Percentiles rank a stretch among this genome's conserved stretches.
Conservation (phyloP, 345 rosid species). For the Citropsis articulata region DNA sequence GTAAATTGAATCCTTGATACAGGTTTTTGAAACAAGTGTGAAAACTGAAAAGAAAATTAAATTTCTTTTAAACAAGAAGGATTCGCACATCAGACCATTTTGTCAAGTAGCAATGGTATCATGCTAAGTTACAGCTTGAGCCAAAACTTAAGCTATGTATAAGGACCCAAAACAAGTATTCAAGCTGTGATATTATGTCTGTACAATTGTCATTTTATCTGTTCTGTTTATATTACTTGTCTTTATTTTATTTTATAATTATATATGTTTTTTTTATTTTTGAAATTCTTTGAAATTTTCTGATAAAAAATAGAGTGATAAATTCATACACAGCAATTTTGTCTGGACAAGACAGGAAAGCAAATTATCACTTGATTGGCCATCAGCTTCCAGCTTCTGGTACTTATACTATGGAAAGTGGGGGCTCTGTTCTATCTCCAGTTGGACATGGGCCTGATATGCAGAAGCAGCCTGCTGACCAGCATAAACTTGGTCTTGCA, state of each 20-base stretch:
- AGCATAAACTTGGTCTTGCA: conserved; percentile 9
- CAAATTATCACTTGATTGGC: conserved; percentile 52
- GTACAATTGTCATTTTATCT: neutral
- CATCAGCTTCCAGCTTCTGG: conserved; percentile 29
- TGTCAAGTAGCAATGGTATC: neutral
- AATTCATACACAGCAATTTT: conserved; percentile 14
- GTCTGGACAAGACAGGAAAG: conserved; percentile 47
- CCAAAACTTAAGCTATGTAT: neutral
- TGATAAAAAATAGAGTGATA: neutral
- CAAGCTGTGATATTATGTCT: neutral
- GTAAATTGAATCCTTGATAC: neutral
- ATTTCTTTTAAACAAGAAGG: neutral
- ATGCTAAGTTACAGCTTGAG: neutral
- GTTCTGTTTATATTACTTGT: neutral
- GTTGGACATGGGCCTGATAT: conserved; percentile 23
- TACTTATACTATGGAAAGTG: conserved; percentile 20
- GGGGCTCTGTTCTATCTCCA: conserved; percentile 19
- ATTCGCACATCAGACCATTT: neutral
- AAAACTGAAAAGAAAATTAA: neutral
- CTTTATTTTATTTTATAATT: neutral
- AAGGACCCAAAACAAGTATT: neutral
- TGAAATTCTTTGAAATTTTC: neutral
- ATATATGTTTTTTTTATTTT: neutral
- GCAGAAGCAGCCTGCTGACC: conserved; percentile 26
- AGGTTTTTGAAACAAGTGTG: neutral